Base-by-base conservation (phyloP, 495 filamentous ascomycete genomes). In the Neurospora sp. region DNA sequence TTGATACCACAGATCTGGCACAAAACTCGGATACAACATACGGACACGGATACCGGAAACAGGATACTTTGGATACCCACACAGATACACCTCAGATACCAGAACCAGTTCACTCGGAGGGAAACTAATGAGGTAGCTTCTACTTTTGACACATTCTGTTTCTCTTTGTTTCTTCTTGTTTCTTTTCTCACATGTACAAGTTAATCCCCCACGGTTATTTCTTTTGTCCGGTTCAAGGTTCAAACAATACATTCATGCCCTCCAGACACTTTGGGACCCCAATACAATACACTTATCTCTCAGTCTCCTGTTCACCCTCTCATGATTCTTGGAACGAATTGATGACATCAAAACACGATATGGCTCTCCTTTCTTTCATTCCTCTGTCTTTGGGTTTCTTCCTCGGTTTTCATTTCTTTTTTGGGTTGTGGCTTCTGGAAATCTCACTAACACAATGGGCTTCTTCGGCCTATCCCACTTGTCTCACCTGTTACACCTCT, bases 351-450 rank as follows among this genome's bases (percentile, higher is more conserved):
- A 35, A 35, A 75, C 72, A 73, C 69, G 70, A 72, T 69, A 40
- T 75, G 31, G 72, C 69, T 71, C 31, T 78, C 71, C 70, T 74
- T 35, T 66, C 70, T 75, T 62, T 73, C 31, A 23, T 69, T 44
- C 70, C 71, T 62, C 48, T n/a, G 18, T 76, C 62, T 78, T 76
- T 72, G 75, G 75, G 73, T 73, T 71, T 75, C 78, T 18, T 62
- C 14, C 27, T 62, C 54, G 54, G 54, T 7, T 62, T 35, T 66
- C 27, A 35, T 35, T 35, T 16, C 31, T 16, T 18, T 10, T 2
- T 4, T 16, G 54, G 14, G 14, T 1, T 1, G 27, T 66, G 14
- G 18, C 54, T 66, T 66, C 12, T 31, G 54, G 27, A 18, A 54
- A 66, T 66, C 31, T 66, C 27, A 66, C 14, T 6, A 6, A 66